Evolutionary conservation across 495 filamentous ascomycete genomes (phyloP), one percentile per base, ranked within the genome.

Genomic region (Penicillium arizonense): DNA sequence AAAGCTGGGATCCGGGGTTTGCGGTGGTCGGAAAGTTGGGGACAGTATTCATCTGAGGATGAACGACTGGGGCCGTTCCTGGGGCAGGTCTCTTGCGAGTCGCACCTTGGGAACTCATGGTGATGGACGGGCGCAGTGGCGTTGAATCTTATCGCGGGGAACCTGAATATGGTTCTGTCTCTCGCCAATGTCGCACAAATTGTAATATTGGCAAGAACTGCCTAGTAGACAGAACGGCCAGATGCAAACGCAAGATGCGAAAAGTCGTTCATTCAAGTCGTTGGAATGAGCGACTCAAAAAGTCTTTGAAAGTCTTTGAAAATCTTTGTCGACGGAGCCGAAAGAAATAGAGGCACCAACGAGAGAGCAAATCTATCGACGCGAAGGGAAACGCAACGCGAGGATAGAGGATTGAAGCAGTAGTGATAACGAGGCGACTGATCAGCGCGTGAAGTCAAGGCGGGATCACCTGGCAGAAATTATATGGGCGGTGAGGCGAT

Each of bases 41-140:
- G 39, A 69, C 65, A 23, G 64, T 38, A 21, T 62, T 61, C 48
- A 76, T 52, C 61, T 77, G 77, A 40, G 79, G 69, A 23, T 82
- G 76, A 18, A 76, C 67, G 42, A 79, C 75, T 5, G 87, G 84
- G 2, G 79, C 77, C 35, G 86, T 69, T 59, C 88, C 89, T 39
- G 89, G 85, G 28, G 88, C 87, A 53, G 88, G 78, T 67, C 89
- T 78, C 73, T 93, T 93, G 70, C 87, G 79, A 44, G 68, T 72
- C 23, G 73, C 58, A 43, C 72, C 65, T 65, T 76, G 75, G 28
- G 73, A 72, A 45, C 64, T 68, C 75, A 77, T 77, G 36, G 52
- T 55, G 48, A 44, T 23, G 33, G 39, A 54, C 10, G 21, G 54
- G 38, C 44, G 48, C 39, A 33, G 42, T n/a, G 30, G 26, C 37